These are phyloP conservation scores for Geotrichum aggregatum DNA, from an alignment of 1,139 yeast genomes.

Conservation along the genomic window DNA sequence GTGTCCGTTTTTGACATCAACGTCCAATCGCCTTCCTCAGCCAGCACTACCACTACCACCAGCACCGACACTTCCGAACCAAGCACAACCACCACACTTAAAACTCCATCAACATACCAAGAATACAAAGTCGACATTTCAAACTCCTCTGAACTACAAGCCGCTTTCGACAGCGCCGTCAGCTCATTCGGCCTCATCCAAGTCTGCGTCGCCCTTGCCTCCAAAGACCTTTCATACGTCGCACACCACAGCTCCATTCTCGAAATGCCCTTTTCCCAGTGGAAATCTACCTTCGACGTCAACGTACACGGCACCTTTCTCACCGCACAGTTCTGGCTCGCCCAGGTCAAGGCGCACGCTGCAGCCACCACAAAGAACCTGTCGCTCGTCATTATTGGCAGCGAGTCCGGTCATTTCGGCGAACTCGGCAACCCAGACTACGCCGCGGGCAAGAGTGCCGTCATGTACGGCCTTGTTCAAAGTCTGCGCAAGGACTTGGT, in stretches of 20 bases:
- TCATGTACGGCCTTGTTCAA: constrained; percentile 20
- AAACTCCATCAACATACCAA: not conserved
- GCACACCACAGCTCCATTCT: constrained; percentile 16
- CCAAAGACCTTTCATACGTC: constrained; percentile 19
- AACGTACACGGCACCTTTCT: constrained; percentile 20
- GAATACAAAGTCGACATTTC: constrained; percentile 19
- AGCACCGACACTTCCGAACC: not conserved
- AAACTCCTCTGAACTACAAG: constrained; percentile 4
- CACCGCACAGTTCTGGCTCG: constrained; percentile 15
- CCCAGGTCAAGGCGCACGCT: constrained; percentile 11
- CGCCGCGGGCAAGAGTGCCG: constrained; percentile 21
- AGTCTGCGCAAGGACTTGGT: constrained; percentile 20
- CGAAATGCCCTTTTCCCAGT: constrained; percentile 19
- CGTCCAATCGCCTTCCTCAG: not conserved
- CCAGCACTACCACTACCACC: not conserved
- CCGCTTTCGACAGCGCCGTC: constrained; percentile 14
- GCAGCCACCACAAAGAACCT: constrained; percentile 8
- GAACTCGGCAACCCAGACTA: constrained; percentile 22
- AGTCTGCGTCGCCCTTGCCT: constrained; percentile 22
- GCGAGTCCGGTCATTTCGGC: constrained; percentile 22
- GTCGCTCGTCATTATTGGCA: constrained; percentile 20
- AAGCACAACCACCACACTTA: not conserved
- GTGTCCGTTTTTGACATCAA: constrained; percentile 17
- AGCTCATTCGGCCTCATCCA: constrained; percentile 19
- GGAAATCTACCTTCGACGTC: constrained; percentile 17